Conservation (phyloP, 2,329 filamentous ascomycete species). For the Ambrosiella beaveri region DNA sequence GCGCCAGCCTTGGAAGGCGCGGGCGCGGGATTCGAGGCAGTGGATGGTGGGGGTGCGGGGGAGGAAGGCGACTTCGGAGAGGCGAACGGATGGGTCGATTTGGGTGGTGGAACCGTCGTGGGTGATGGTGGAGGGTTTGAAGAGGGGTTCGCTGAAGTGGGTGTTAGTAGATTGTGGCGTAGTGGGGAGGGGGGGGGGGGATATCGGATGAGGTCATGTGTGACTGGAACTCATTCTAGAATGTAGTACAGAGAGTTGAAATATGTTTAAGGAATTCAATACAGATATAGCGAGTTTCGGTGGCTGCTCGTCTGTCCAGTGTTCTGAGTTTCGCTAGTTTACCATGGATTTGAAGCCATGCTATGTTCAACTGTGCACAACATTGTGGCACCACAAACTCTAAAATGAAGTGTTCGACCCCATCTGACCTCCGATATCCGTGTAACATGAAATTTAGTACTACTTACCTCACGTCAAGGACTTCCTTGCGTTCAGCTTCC, state of each 20-base stretch:
- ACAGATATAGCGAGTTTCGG: too few species aligned
- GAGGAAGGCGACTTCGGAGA: slow-evolving; percentile 23
- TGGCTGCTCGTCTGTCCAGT: too few species aligned
- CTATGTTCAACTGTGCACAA: too few species aligned
- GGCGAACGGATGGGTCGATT: slow-evolving; percentile 27
- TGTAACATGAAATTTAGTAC: neutral
- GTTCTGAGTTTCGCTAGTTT: too few species aligned
- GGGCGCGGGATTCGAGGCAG: slow-evolving; percentile 31
- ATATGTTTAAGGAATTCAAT: too few species aligned
- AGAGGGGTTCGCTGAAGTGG: slow-evolving; percentile 23
- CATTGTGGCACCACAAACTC: too few species aligned
- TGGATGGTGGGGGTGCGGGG: slow-evolving; percentile 25
- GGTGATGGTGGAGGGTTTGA: slow-evolving; percentile 27
- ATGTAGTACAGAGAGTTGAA: too few species aligned
- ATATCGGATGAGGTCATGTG: neutral
- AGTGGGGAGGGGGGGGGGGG: neutral
- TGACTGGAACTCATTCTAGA: too few species aligned
- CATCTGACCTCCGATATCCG: too few species aligned
- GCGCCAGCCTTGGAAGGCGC: slow-evolving; percentile 28
- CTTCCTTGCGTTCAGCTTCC: slow-evolving; percentile 23
- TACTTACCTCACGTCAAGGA: slow-evolving; percentile 26
- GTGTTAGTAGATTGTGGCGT: neutral
- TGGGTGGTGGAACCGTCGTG: slow-evolving; percentile 20
- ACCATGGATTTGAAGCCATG: too few species aligned
- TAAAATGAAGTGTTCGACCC: too few species aligned